Conservation (phyloP, 208 protist species). For the Leishmania gerbilli region DNA sequence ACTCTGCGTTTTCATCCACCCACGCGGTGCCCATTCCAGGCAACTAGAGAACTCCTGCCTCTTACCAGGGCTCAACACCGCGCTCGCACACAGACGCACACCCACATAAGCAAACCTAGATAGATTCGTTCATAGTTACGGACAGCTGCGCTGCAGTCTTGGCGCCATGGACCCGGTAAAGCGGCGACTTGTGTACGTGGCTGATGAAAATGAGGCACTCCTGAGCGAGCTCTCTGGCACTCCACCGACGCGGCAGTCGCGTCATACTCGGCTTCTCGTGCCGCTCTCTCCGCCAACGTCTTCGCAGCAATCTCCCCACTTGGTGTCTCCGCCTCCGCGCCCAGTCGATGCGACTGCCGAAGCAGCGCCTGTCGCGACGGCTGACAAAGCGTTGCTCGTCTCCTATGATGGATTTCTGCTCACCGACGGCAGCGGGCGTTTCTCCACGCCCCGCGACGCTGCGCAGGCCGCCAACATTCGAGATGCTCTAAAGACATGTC, state of each 20-base stretch:
- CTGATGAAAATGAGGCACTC: slow-evolving; percentile 61
- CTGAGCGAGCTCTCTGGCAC: slow-evolving; percentile 57
- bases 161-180: slow-evolving; percentile 43
- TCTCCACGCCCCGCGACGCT: slow-evolving; percentile 47
- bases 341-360: slow-evolving; percentile 2
- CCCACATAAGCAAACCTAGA: not conserved
- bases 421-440: slow-evolving; percentile 55
- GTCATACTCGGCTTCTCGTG: slow-evolving; percentile 43
- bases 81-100: not conserved
- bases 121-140: not conserved
- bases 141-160: not conserved
- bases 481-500: slow-evolving; percentile 47
- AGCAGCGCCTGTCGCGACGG: not conserved
- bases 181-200: slow-evolving; percentile 73
- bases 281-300: slow-evolving; percentile 35
- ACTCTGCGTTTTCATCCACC: not conserved
- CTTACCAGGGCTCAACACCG: not conserved
- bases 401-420: slow-evolving; percentile 73
- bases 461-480: slow-evolving; percentile 41
- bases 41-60: not conserved
- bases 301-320: slow-evolving; percentile 15
- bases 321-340: slow-evolving; percentile 12
- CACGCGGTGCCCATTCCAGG: not conserved
- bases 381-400: slow-evolving; percentile 53
- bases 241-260: slow-evolving; percentile 50